Evolutionary conservation across 441 rosid genomes (phyloP).

Genomic region (Iberis amara): DNA sequence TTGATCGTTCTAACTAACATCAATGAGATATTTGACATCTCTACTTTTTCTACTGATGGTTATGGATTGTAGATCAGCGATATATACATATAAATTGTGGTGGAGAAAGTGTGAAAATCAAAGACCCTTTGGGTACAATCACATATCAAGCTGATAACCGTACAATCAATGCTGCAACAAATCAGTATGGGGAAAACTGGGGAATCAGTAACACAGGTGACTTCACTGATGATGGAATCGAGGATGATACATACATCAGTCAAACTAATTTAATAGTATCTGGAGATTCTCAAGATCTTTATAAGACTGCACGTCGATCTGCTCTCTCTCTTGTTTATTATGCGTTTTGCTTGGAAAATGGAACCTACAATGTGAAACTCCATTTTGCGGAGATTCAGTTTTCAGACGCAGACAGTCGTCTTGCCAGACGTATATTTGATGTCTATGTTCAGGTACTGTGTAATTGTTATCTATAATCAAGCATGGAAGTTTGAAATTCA

Average conservation of each 20-base stretch:
- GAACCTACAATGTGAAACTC: slow-evolving; percentile 40
- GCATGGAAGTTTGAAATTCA: background rate
- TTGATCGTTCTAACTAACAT: too few species aligned
- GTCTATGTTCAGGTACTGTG: slow-evolving; percentile 52
- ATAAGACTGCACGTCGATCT: slow-evolving; percentile 44
- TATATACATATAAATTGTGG: slow-evolving; percentile 56
- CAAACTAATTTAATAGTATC: slow-evolving; percentile 34
- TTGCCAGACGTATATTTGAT: slow-evolving; percentile 48
- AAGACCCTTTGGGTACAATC: slow-evolving; percentile 29
- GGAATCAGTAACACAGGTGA: slow-evolving; percentile 79
- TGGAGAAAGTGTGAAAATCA: slow-evolving; percentile 36
- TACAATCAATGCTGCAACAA: slow-evolving; percentile 36
- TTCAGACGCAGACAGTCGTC: slow-evolving; percentile 24
- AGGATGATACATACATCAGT: slow-evolving; percentile 23
- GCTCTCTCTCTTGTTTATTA: slow-evolving; percentile 49
- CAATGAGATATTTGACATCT: too few species aligned
- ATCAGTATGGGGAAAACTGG: slow-evolving; percentile 22
- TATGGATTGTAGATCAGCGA: slow-evolving; percentile 36
- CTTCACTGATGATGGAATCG: slow-evolving; percentile 36
- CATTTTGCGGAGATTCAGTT: slow-evolving; percentile 59
- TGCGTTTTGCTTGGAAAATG: slow-evolving; percentile 44
- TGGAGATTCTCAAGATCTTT: slow-evolving; percentile 17
- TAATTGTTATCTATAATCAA: background rate
- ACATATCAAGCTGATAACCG: slow-evolving; percentile 50
- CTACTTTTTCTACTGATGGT: too few species aligned